phyloP scores from a whole-genome alignment of 176 grass and related monocot species.

The Hyparrhenia diplandra region DNA sequence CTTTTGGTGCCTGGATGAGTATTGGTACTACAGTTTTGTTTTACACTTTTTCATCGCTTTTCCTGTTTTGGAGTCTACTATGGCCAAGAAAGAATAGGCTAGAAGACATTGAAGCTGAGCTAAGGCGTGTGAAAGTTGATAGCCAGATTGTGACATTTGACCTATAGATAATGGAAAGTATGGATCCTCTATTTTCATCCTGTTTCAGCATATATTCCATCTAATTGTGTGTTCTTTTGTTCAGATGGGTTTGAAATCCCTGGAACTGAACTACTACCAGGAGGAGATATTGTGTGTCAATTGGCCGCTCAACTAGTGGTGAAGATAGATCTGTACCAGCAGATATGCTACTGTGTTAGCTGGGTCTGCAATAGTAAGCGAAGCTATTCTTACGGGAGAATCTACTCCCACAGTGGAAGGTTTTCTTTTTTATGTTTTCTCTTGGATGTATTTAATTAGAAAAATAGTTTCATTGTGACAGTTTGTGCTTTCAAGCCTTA shows the following conservation, averaged over 20 bases:
- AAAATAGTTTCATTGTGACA: background rate
- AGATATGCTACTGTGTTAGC: slow-evolving; percentile 94
- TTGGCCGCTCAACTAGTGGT: slow-evolving; percentile 72
- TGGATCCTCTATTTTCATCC: slow-evolving; percentile 36
- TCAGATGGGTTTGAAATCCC: slow-evolving; percentile 87
- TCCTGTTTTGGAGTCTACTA: slow-evolving; percentile 98
- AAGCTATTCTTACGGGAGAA: slow-evolving; percentile 99
- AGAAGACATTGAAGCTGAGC: slow-evolving; percentile 94
- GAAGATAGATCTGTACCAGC: slow-evolving; percentile 97
- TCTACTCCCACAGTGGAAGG: slow-evolving; percentile 99
- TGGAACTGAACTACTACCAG: slow-evolving; percentile 91
- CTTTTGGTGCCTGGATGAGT: slow-evolving; percentile 98
- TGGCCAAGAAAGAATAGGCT: slow-evolving; percentile 97
- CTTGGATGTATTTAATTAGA: background rate
- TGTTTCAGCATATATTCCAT: slow-evolving; percentile 18
- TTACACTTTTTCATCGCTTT: slow-evolving; percentile 99
- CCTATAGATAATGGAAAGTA: slow-evolving; percentile 91
- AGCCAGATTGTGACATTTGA: slow-evolving; percentile 77
- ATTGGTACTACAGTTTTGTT: slow-evolving; percentile 99
- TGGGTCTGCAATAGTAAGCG: slow-evolving; percentile 78
- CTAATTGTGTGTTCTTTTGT: slow-evolving; percentile 27
- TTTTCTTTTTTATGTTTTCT: slow-evolving; percentile 13
- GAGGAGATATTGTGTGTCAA: slow-evolving; percentile 94
- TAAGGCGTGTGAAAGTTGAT: slow-evolving; percentile 98
- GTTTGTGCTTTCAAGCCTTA: background rate